Conservation (phyloP, 2,329 filamentous ascomycete genomes). For the Zasmidium cellare region DNA sequence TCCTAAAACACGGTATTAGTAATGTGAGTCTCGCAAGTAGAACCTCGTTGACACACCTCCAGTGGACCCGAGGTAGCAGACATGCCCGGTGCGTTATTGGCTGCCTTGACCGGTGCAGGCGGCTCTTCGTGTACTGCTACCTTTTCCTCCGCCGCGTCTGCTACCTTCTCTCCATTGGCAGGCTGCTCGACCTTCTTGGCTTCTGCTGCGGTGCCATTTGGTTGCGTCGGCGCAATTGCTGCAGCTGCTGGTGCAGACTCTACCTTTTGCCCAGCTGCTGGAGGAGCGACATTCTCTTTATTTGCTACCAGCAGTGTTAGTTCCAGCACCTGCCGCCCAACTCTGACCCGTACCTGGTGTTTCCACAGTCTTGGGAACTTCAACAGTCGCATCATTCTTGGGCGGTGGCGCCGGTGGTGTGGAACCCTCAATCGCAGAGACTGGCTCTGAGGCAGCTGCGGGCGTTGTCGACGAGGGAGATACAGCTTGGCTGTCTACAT, state of each 20-base stretch:
- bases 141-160: neutral
- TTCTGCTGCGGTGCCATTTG: neutral
- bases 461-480: constrained; percentile 11
- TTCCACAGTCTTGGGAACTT: neutral
- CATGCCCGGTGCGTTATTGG: constrained; percentile 17
- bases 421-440: constrained; percentile 18
- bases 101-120: neutral
- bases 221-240: neutral
- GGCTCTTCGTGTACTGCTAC: constrained; percentile 1
- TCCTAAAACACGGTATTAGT: constrained; percentile 3
- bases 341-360: neutral
- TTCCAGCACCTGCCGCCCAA: neutral
- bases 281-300: constrained; percentile 5
- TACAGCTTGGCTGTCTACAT: constrained; percentile 5
- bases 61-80: constrained; percentile 26
- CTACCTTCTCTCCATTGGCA: neutral
- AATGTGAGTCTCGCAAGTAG: neutral
- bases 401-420: constrained; percentile 19
- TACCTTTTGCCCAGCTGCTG: neutral
- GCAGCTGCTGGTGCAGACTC: neutral
- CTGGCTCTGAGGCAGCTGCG: constrained; percentile 13
- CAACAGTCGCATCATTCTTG: constrained; percentile 17
- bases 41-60: neutral
- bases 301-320: neutral
- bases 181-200: neutral